Base-by-base conservation (phyloP, 2,329 filamentous ascomycete species). In the Coniochaeta hoffmannii region DNA sequence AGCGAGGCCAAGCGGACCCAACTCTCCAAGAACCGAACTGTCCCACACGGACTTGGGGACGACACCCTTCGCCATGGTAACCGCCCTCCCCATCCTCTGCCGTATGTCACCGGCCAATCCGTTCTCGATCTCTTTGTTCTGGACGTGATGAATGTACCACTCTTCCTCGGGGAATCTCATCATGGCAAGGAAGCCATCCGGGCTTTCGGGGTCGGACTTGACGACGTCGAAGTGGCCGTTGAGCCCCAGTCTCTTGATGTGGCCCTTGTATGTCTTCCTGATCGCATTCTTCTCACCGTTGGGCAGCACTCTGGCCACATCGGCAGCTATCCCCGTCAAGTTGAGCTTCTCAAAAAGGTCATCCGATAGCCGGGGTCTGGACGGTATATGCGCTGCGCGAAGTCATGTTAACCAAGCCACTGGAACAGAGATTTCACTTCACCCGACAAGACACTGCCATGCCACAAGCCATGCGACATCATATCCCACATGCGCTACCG, bases 251-350 rank as follows among this genome's bases (percentile, higher is more conserved):
- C 77, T 78, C 73, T 86, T 86, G 66, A 87, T 83, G 61, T 86
- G 81, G 53, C 82, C 82, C 68, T 87, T 87, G 73, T 86, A 87
- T 15, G 83, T 86, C 66, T 86, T 86, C 26, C 83, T 78, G 51
- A 87, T 73, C 60, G 80, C 81, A 64, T 86, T 86, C 74, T 86
- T 86, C 67, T 85, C 80, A 60, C 83, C 83, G 65, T 84, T 84
- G 14, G 82, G 81, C 65, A 84, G 81, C 54, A 80, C 80, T 58
- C 83, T 78, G 58, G 83, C 83, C 38, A 86, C 82, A 60, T 83
- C 79, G 56, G 78, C 76, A 56, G 83, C 83, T 55, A 87, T 76
- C 53, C 68, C 71, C 50, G 75, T 73, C 60, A 87, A 70, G 63
- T 74, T 73, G 68, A 82, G 87, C 65, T 77, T 73, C 57, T 79